Evolutionary conservation across 805 yeast genomes (phyloP).

Genomic region (Starmerella scarabaei): DNA sequence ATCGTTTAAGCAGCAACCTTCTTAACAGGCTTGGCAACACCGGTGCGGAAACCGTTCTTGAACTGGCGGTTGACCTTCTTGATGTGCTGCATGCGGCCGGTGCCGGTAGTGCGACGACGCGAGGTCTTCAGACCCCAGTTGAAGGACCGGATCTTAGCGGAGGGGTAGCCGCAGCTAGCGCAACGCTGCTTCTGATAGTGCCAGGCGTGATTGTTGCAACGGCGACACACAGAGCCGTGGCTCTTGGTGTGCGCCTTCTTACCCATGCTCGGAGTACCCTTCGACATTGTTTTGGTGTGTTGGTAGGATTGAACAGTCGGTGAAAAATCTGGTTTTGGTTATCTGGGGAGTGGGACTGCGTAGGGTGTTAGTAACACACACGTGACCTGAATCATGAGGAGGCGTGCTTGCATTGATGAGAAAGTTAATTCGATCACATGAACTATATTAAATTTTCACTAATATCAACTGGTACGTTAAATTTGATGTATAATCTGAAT

Average conservation of each 20-base stretch:
- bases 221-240: constrained; percentile 84
- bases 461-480: too few species aligned
- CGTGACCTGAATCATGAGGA: not conserved
- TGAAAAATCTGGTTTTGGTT: constrained; percentile 18
- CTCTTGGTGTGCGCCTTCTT: constrained; percentile 95
- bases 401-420: not conserved
- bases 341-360: constrained; percentile 3
- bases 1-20: constrained; percentile 34
- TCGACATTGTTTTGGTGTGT: constrained; percentile 27
- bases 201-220: constrained; percentile 97
- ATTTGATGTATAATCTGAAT: too few species aligned
- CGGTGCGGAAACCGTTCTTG: constrained; percentile 97
- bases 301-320: constrained; percentile 2
- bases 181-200: constrained; percentile 99
- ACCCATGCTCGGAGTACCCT: constrained; percentile 99
- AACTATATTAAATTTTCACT: too few species aligned
- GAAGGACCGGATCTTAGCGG: constrained; percentile 84
- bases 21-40: constrained; percentile 42
- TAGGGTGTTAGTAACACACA: not conserved
- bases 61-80: constrained; percentile 95
- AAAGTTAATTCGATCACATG: too few species aligned
- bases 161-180: constrained; percentile 98
- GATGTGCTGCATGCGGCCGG: constrained; percentile 98
- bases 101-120: constrained; percentile 99
- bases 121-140: constrained; percentile 99